phyloP scores from a whole-genome alignment of 306 rosid genomes.

The Datisca glomerata region DNA sequence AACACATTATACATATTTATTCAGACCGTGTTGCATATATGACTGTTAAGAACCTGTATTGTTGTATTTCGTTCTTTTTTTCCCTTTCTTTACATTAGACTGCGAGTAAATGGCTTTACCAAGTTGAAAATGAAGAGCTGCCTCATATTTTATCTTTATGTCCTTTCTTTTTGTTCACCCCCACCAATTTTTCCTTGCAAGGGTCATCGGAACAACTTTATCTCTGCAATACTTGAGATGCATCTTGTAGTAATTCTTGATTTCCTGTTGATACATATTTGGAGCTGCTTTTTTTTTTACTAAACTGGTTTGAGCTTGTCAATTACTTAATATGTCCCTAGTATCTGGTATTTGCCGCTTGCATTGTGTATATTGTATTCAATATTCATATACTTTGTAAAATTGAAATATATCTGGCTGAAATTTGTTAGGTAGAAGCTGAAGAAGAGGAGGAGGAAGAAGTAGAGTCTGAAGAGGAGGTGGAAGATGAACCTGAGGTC shows the following conservation, averaged over 20 bases:
- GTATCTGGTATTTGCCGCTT: not conserved
- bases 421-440: slow-evolving; percentile 44
- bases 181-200: no score
- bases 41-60: no score
- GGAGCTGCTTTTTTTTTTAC: not conserved
- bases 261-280: not conserved
- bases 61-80: no score
- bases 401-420: slow-evolving; percentile 1
- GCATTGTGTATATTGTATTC: not conserved
- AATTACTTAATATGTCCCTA: not conserved
- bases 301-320: not conserved
- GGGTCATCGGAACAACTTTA: not conserved
- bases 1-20: no score
- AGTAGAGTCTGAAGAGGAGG: slow-evolving; percentile 48
- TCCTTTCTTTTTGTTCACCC: no score
- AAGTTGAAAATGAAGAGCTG: no score
- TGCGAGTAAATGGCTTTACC: no score
- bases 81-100: no score
- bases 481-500: slow-evolving; percentile 40
- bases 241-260: not conserved
- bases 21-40: no score
- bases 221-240: not conserved
- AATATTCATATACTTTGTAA: not conserved
- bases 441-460: slow-evolving; percentile 40
- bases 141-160: no score